Conservation (phyloP, 768 basidiomycete genomes). For the Coprinopsis marcescibilis region DNA sequence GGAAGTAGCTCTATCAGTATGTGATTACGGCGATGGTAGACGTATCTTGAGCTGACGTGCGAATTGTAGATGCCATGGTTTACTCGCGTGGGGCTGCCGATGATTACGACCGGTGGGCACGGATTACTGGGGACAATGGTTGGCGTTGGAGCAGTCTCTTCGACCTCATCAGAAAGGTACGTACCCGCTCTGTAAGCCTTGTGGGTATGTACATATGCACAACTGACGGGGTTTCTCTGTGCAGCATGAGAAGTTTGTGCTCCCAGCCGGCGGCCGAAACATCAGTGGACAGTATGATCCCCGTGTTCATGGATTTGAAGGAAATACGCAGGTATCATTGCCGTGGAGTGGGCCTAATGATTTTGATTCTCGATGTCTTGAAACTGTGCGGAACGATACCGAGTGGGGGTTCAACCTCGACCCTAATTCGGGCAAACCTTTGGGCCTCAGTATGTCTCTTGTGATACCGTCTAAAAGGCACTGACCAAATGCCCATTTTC, state of each 20-base stretch:
- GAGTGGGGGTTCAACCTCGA: conserved; percentile 35
- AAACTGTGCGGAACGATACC: conserved; percentile 18
- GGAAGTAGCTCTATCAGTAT: conserved; percentile 25
- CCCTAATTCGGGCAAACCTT: conserved; percentile 26
- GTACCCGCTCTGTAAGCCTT: conserved; percentile 17
- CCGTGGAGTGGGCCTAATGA: conserved; percentile 17
- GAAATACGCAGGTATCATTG: conserved; percentile 21
- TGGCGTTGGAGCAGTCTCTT: conserved; percentile 22
- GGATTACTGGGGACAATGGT: conserved; percentile 16
- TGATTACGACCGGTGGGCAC: conserved; percentile 18
- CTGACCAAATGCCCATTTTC: not conserved
- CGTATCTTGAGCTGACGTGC: not conserved
- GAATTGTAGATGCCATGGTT: conserved; percentile 17
- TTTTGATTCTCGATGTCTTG: conserved; percentile 23
- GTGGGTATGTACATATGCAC: conserved; percentile 6
- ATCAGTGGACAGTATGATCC: conserved; percentile 27
- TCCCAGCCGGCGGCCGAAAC: conserved; percentile 26
- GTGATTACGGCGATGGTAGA: not conserved
- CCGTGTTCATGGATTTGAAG: conserved; percentile 20
- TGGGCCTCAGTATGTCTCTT: too few relatives aligned
- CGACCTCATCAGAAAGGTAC: conserved; percentile 18
- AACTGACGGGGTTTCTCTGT: not conserved
- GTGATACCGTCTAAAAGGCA: too few relatives aligned
- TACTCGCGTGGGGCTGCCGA: conserved; percentile 20
- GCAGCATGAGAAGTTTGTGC: conserved; percentile 26